Evolutionary conservation across 345 rosid species (phyloP).

Genomic region (Lumnitzera littorea): DNA sequence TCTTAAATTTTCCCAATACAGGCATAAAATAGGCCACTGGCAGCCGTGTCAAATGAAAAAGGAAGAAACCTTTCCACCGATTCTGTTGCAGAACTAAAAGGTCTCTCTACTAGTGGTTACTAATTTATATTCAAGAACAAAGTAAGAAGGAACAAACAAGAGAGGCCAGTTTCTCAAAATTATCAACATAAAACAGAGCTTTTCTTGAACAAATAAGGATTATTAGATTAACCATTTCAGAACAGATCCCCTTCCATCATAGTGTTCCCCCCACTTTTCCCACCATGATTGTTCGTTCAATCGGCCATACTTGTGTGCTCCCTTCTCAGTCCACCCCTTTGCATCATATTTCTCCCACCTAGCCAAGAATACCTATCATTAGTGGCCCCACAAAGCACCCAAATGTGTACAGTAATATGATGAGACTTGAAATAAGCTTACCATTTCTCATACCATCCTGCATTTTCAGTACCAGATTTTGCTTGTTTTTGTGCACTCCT

Average conservation of each 20-base stretch:
- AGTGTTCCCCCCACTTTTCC: conserved; percentile 99
- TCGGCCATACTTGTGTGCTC: conserved; percentile 95
- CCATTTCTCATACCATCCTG: conserved; percentile 99
- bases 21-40: too few species aligned
- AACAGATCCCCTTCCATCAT: conserved; percentile 97
- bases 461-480: conserved; percentile 84
- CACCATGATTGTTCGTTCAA: conserved; percentile 99
- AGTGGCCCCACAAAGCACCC: neutral
- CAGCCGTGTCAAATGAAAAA: neutral
- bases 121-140: too few species aligned
- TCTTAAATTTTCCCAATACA: too few species aligned
- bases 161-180: neutral
- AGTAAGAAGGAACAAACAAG: too few species aligned
- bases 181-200: neutral
- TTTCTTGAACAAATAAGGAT: neutral
- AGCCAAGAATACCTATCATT: conserved; percentile 10
- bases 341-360: conserved; percentile 99
- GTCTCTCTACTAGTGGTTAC: too few species aligned
- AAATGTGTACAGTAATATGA: neutral
- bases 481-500: conserved; percentile 99
- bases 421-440: conserved; percentile 23
- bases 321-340: conserved; percentile 98
- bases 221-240: conserved; percentile 66
- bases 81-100: neutral
- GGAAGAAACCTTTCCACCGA: neutral